These are phyloP conservation scores for Niebla homalea DNA, from an alignment of 495 filamentous ascomycete species.

Conservation along the genomic window DNA sequence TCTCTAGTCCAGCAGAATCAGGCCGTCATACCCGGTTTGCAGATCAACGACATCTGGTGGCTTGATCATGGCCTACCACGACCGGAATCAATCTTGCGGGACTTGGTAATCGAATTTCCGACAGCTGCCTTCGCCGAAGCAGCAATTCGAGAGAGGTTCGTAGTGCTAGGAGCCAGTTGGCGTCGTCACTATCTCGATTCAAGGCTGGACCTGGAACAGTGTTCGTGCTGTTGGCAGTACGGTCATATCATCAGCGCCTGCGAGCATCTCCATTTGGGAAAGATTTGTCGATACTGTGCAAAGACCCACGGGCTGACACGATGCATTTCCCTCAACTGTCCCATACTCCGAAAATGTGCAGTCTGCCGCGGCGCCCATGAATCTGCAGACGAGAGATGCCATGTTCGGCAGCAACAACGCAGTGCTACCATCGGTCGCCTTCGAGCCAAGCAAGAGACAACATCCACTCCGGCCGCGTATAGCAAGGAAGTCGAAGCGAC, in stretches of 20 bases:
- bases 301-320: background rate
- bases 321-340: background rate
- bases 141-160: background rate
- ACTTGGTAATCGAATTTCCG: background rate
- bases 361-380: background rate
- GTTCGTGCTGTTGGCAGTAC: no score
- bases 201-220: no score
- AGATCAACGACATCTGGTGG: conserved; percentile 1
- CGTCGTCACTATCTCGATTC: no score
- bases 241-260: background rate
- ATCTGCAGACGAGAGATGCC: no score
- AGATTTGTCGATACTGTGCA: background rate
- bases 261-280: background rate
- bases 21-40: background rate
- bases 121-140: background rate
- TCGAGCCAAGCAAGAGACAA: no score
- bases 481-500: no score
- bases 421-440: no score
- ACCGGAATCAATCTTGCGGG: no score
- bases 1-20: background rate
- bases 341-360: background rate
- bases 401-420: no score
- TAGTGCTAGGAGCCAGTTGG: background rate
- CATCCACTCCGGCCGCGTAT: no score
- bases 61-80: background rate